Conservation (phyloP, 2,329 filamentous ascomycete genomes). For the Alternaria gaisen region DNA sequence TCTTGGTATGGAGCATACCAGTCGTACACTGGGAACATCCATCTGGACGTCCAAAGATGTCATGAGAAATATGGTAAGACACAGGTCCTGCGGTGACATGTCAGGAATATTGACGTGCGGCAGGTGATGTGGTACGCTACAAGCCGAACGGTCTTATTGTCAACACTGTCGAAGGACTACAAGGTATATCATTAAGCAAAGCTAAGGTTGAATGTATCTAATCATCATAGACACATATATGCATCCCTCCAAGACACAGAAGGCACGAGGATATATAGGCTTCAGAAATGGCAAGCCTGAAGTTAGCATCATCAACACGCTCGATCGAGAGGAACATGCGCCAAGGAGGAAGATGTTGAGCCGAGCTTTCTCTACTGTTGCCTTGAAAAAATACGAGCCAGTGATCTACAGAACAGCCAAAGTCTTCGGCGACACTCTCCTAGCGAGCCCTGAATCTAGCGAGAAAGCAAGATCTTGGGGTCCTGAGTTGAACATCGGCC, state of each 20-base stretch:
- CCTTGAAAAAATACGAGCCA: constrained; percentile 5
- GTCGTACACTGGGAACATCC: constrained; percentile 4
- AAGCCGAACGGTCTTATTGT: constrained; percentile 9
- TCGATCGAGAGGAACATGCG: constrained; percentile 7
- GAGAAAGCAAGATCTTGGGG: neutral
- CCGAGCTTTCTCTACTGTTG: constrained; percentile 4
- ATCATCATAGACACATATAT: neutral
- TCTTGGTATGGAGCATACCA: constrained; percentile 10
- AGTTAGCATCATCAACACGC: constrained; percentile 4
- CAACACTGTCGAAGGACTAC: constrained; percentile 4
- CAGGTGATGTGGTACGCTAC: constrained; percentile 12
- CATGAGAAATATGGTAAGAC: constrained; percentile 9
- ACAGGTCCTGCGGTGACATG: neutral
- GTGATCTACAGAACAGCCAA: constrained; percentile 1
- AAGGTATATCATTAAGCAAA: constrained; percentile 2
- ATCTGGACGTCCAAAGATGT: constrained; percentile 4
- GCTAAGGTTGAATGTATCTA: neutral
- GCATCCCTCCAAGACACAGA: neutral
- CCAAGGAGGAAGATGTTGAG: constrained; percentile 5
- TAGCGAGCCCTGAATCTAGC: neutral
- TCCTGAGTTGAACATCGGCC: neutral
- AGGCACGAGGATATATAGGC: neutral
- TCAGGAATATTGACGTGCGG: neutral
- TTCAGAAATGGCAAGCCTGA: neutral
- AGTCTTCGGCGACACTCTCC: constrained; percentile 1